Evolutionary conservation across 306 rosid species (phyloP).

Genomic region (Cicer pinnatifidum): DNA sequence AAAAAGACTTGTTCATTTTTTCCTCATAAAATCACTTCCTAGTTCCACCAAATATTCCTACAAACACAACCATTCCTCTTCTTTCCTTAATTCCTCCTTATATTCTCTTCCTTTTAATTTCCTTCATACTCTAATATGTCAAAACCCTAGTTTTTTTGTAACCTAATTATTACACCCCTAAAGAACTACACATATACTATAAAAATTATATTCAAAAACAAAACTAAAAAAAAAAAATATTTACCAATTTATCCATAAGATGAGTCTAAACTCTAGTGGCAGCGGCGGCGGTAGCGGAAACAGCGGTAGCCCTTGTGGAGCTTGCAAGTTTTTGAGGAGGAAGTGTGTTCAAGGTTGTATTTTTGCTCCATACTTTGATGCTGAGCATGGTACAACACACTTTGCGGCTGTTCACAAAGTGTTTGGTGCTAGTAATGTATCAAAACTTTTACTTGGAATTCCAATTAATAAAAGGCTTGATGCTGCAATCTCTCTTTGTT

Average conservation of each 20-base stretch:
- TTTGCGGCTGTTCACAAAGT: slow-evolving; percentile 93
- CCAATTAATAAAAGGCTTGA: slow-evolving; percentile 75
- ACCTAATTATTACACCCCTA: slow-evolving; percentile 27
- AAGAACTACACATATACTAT: not conserved
- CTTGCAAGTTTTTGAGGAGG: slow-evolving; percentile 83
- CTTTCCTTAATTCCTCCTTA: slow-evolving; percentile 4
- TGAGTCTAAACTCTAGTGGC: slow-evolving; percentile 60
- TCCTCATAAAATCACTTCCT: slow-evolving; percentile 45
- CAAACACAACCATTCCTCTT: slow-evolving; percentile 26
- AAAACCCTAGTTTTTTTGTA: slow-evolving; percentile 36
- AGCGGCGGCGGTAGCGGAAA: slow-evolving; percentile 5
- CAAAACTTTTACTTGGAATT: slow-evolving; percentile 74
- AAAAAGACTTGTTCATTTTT: slow-evolving; percentile 59
- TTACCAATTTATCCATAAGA: slow-evolving; percentile 6
- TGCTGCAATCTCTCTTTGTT: slow-evolving; percentile 80
- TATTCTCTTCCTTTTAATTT: not conserved
- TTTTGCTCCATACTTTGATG: slow-evolving; percentile 87
- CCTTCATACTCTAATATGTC: not conserved
- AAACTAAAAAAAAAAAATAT: not conserved
- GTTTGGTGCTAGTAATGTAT: slow-evolving; percentile 92
- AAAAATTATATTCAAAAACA: not conserved
- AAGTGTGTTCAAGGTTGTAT: slow-evolving; percentile 80
- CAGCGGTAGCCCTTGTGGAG: slow-evolving; percentile 82
- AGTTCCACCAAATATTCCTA: slow-evolving; percentile 50
- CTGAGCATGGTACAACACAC: slow-evolving; percentile 84